Evolutionary conservation across 2,329 filamentous ascomycete genomes (phyloP), one percentile per base, ranked within the genome.

Genomic region (Cercospora brassicicola): DNA sequence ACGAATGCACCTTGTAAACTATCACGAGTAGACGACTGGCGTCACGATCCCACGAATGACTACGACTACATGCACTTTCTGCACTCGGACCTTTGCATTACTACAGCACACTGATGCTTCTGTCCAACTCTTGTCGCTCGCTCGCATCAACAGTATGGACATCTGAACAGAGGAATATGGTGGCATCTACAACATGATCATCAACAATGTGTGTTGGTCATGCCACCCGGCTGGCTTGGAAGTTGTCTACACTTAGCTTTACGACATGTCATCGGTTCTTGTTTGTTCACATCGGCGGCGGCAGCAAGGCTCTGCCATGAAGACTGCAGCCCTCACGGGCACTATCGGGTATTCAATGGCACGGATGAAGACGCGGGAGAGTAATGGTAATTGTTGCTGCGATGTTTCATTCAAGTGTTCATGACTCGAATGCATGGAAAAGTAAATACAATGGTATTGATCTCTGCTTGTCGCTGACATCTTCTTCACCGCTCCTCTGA

Each of bases 171-270:
- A 69, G 70, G 66, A 66, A 73, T 73, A 71, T 73, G 71, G 66
- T 66, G 69, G 69, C 71, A 73, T 73, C 42, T 71, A 60, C 66
- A 64, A 66, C 71, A 71, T 72, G 67, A 71, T 66, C 72, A 73
- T 74, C 69, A 71, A 72, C 69, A 69, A 75, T 73, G 71, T 75
- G 69, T 74, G 73, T 72, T 73, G 67, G 72, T 72, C 71, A 70
- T 71, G 71, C 70, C 73, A 65, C 68, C 68, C 48, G 70, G 71
- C 68, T 70, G 73, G 65, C 70, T 73, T 67, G 71, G 64, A 67
- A 69, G 56, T 33, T 67, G 56, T 73, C 70, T 71, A 68, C 67
- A 70, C 63, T 72, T 70, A 70, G 64, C 69, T 74, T 65, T 71
- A 60, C 59, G 39, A 64, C 33, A 64, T 64, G 62, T 64, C 56